These are phyloP conservation scores for Ogataea zsoltii DNA, from an alignment of 805 yeast genomes.

Conservation along the genomic window DNA sequence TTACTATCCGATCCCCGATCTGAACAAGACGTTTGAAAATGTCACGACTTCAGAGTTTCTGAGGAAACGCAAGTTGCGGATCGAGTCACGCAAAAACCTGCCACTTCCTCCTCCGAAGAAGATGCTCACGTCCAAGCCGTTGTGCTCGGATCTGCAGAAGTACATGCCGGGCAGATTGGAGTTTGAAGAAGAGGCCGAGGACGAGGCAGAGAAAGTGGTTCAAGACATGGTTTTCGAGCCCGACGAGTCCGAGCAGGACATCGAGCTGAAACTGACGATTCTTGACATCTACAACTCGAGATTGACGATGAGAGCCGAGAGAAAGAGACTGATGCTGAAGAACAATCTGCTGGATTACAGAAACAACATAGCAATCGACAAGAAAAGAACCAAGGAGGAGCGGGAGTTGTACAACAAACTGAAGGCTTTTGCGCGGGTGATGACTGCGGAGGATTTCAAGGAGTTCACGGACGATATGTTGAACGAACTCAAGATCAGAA, in stretches of 20 bases:
- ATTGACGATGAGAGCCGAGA: conserved; percentile 87
- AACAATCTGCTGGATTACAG: conserved; percentile 84
- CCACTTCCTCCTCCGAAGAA: conserved; percentile 87
- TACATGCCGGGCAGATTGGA: conserved; percentile 99
- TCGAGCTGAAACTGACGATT: conserved; percentile 84
- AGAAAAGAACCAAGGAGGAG: conserved; percentile 85
- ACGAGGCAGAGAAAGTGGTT: conserved; percentile 91
- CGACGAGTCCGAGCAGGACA: conserved; percentile 85
- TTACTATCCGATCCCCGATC: conserved; percentile 86
- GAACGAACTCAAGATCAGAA: conserved; percentile 75
- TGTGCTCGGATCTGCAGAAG: conserved; percentile 96
- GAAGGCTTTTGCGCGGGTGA: conserved; percentile 77
- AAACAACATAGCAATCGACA: conserved; percentile 76
- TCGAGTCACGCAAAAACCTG: conserved; percentile 69
- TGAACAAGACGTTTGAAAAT: conserved; percentile 64
- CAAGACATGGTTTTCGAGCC: conserved; percentile 96
- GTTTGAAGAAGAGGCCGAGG: conserved; percentile 94
- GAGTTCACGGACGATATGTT: conserved; percentile 71
- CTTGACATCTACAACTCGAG: conserved; percentile 88
- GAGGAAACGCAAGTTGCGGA: conserved; percentile 62
- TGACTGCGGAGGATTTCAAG: conserved; percentile 81
- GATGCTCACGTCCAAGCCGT: conserved; percentile 89
- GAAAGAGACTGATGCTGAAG: conserved; percentile 77
- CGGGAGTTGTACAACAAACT: conserved; percentile 74
- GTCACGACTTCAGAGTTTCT: conserved; percentile 71